Evolutionary conservation across 345 rosid genomes (phyloP).

Genomic region (Syzygium aromaticum): DNA sequence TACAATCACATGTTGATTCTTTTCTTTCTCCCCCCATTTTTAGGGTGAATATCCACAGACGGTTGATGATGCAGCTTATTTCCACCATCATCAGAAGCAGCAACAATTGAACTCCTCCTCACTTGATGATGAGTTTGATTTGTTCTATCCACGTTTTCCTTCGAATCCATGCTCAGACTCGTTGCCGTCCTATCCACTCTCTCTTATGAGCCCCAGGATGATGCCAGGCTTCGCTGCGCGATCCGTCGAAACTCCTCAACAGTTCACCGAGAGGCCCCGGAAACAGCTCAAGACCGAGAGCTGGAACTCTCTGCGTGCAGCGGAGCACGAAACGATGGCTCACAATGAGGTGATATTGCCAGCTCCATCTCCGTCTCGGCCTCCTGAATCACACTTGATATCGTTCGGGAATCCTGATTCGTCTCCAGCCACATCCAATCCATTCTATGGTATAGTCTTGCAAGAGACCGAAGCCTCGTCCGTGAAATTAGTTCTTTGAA

Average conservation of each 20-base stretch:
- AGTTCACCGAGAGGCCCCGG: background rate
- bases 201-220: background rate
- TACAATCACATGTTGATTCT: background rate
- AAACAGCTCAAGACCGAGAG: background rate
- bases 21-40: background rate
- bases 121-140: background rate
- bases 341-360: accelerated
- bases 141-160: background rate
- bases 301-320: background rate
- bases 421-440: background rate
- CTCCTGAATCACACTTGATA: constrained; percentile 21
- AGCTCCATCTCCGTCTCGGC: constrained; percentile 12
- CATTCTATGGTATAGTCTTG: background rate
- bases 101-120: background rate
- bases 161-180: background rate
- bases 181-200: background rate
- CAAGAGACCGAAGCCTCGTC: background rate
- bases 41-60: background rate
- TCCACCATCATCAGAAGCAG: background rate
- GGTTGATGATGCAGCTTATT: background rate
- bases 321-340: background rate
- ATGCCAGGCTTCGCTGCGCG: background rate
- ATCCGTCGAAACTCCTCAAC: background rate
- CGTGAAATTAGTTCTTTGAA: background rate
- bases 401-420: constrained; percentile 30